These are phyloP conservation scores for Erodium moschatum DNA, from an alignment of 441 rosid genomes.

Conservation along the genomic window DNA sequence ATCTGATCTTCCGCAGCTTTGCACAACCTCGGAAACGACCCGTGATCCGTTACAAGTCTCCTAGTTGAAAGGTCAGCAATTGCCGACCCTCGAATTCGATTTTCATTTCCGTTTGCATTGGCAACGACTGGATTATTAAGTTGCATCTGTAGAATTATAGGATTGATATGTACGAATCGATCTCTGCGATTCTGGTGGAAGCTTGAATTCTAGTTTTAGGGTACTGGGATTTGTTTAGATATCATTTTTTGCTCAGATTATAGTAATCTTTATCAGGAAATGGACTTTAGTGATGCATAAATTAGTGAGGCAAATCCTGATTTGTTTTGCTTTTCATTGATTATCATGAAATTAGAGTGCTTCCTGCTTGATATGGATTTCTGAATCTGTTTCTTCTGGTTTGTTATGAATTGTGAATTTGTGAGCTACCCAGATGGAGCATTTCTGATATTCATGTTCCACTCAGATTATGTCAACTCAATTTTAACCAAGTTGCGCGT, in stretches of 20 bases:
- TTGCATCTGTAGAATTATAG: neutral
- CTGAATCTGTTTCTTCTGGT: neutral
- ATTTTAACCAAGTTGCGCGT: neutral
- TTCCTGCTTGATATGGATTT: neutral
- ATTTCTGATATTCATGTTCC: slow-evolving; percentile 6
- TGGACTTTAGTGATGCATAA: neutral
- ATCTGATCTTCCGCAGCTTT: neutral
- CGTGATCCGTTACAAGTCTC: neutral
- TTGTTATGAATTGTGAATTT: neutral
- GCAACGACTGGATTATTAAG: neutral
- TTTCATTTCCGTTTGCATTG: neutral
- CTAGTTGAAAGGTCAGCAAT: slow-evolving; percentile 4
- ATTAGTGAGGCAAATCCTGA: neutral
- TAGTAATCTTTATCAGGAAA: neutral
- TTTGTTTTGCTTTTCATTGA: neutral
- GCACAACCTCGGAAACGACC: neutral
- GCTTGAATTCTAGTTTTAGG: slow-evolving; percentile 7
- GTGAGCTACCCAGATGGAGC: slow-evolving; percentile 6
- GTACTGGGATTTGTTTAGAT: neutral
- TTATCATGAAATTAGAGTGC: neutral
- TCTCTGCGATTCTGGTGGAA: slow-evolving; percentile 4
- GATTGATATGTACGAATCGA: neutral
- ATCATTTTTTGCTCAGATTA: neutral
- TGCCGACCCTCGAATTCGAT: slow-evolving; percentile 2
- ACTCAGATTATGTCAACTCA: neutral